Percentiles rank a stretch among this genome's conserved stretches.
These are phyloP conservation scores for Schizochytrium sp. DNA, from an alignment of 108 stramenopile genomes.

Conservation along the genomic window DNA sequence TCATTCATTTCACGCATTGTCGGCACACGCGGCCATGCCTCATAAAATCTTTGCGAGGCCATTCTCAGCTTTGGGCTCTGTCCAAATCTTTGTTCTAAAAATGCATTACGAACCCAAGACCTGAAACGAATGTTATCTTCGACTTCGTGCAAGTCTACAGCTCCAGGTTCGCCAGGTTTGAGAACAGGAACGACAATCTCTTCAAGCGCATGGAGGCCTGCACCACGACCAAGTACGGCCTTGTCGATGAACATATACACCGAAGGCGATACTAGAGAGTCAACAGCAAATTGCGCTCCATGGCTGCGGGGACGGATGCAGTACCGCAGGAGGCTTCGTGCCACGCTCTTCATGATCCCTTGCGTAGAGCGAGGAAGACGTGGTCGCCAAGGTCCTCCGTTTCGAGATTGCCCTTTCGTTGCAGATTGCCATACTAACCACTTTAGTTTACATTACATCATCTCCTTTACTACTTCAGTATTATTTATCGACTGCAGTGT, in stretches of 20 bases:
- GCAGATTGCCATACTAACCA: too few species aligned
- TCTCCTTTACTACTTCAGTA: too few species aligned
- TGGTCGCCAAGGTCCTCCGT: too few species aligned
- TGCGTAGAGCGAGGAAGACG: too few species aligned
- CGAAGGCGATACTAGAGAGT: conserved; percentile 40
- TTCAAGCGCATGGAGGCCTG: conserved; percentile 6
- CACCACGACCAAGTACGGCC: background rate
- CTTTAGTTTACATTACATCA: too few species aligned
- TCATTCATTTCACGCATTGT: conserved; percentile 45
- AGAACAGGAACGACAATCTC: conserved; percentile 14
- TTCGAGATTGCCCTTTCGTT: too few species aligned
- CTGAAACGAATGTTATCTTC: conserved; percentile 23
- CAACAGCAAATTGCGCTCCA: conserved; percentile 44
- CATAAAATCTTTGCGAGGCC: conserved; percentile 1
- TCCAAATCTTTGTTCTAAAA: conserved; percentile 31
- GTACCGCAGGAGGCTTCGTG: conserved; percentile 27
- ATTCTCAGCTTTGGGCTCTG: background rate
- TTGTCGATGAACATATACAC: conserved; percentile 16
- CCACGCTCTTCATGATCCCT: background rate
- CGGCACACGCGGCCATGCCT: background rate
- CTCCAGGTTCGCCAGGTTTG: background rate
- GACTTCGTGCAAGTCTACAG: conserved; percentile 50
- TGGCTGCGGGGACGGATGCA: background rate
- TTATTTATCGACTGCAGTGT: too few species aligned
- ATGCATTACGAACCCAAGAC: conserved; percentile 50